Percentiles rank a stretch among this genome's conserved stretches.
phyloP scores from a whole-genome alignment of 495 filamentous ascomycete species.

The Penicillium riverlandense region DNA sequence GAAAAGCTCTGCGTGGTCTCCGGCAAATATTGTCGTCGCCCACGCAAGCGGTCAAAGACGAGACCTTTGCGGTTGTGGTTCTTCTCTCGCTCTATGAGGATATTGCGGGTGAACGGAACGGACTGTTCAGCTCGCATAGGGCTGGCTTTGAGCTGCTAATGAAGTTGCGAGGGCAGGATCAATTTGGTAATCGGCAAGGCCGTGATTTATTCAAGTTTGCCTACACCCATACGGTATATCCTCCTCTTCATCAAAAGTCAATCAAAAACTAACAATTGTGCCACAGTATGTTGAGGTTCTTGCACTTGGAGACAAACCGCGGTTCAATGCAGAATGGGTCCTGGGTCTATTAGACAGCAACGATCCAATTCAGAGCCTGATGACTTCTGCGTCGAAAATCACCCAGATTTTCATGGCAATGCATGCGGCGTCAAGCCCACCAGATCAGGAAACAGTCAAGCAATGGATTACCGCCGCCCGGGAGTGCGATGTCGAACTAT shows the following conservation, averaged over 20 bases:
- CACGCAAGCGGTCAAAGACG: constrained; percentile 28
- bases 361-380: constrained; percentile 31
- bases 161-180: constrained; percentile 27
- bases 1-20: constrained; percentile 25
- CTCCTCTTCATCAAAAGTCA: neutral
- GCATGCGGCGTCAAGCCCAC: constrained; percentile 7
- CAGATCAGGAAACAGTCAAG: constrained; percentile 12
- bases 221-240: constrained; percentile 33
- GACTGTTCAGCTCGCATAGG: constrained; percentile 33
- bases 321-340: constrained; percentile 25
- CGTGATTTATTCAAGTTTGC: constrained; percentile 38
- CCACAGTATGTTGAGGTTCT: constrained; percentile 33
- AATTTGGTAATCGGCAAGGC: constrained; percentile 24
- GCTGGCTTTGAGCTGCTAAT: constrained; percentile 35
- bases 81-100: constrained; percentile 36
- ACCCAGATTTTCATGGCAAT: constrained; percentile 22
- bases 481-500: constrained; percentile 25
- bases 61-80: constrained; percentile 35
- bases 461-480: constrained; percentile 18
- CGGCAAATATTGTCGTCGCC: constrained; percentile 22
- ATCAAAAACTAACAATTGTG: constrained; percentile 1
- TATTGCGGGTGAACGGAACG: constrained; percentile 33
- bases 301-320: constrained; percentile 27
- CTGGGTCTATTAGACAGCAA: constrained; percentile 19
- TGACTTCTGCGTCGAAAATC: constrained; percentile 26